These are phyloP conservation scores for Diplocarpon mali DNA, from an alignment of 2,329 filamentous ascomycete genomes.

Conservation along the genomic window DNA sequence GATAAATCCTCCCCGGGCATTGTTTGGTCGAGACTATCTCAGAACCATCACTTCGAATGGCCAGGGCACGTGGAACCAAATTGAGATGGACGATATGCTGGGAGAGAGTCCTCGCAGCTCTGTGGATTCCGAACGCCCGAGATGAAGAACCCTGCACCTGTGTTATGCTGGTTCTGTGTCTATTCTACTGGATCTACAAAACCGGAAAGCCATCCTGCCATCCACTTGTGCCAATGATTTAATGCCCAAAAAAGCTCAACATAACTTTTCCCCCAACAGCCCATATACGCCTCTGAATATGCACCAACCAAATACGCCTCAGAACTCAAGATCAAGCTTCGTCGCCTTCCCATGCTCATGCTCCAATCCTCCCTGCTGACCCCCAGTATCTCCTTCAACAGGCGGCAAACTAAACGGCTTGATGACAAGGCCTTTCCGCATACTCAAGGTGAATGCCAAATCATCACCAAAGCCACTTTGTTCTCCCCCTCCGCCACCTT, in stretches of 20 bases:
- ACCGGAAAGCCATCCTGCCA: background rate
- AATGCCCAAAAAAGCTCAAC: too few species aligned
- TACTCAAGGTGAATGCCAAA: conserved; percentile 80
- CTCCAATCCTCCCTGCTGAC: conserved; percentile 22
- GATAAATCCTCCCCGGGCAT: conserved; percentile 21
- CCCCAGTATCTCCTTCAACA: conserved; percentile 56
- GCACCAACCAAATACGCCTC: background rate
- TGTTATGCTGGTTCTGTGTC: background rate
- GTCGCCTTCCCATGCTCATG: conserved; percentile 23
- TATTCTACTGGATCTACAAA: too few species aligned
- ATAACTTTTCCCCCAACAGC: too few species aligned
- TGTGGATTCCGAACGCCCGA: conserved; percentile 11
- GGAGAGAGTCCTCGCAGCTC: conserved; percentile 23
- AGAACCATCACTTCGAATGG: conserved; percentile 24
- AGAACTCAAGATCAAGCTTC: conserved; percentile 27
- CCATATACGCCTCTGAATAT: too few species aligned
- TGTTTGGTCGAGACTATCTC: conserved; percentile 26
- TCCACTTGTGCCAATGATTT: background rate
- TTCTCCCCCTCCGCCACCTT: conserved; percentile 66
- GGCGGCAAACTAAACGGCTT: conserved; percentile 85
- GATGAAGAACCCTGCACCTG: conserved; percentile 1
- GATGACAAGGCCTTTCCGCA: conserved; percentile 69
- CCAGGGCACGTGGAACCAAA: conserved; percentile 28
- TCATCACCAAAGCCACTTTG: conserved; percentile 65
- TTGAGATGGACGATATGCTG: conserved; percentile 28